A percentile compares a stretch with the other conserved stretches of the same genome.
Evolutionary conservation across 2,329 filamentous ascomycete genomes (phyloP).

Genomic region (Sporothrix pallida): DNA sequence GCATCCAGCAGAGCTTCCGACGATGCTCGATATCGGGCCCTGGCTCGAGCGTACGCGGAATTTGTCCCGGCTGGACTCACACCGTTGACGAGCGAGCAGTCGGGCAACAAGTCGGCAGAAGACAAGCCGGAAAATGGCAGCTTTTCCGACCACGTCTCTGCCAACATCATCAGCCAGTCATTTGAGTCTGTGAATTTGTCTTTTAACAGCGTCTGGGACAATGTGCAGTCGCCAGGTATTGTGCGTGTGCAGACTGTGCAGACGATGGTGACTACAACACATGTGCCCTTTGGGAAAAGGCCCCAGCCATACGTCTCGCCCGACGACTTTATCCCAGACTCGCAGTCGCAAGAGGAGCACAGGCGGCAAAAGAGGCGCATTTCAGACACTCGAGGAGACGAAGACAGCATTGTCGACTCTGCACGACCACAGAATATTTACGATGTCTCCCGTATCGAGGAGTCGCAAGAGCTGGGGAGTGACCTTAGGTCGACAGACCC

Average conservation of each 20-base stretch:
- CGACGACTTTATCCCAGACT: conserved; percentile 56
- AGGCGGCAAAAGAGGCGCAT: background rate
- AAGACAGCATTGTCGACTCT: background rate
- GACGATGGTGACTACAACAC: conserved; percentile 42
- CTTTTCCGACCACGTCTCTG: background rate
- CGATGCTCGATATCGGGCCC: conserved; percentile 56
- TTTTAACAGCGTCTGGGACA: conserved; percentile 44
- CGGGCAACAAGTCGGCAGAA: too few relatives aligned
- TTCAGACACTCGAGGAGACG: background rate
- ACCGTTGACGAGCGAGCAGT: conserved; percentile 40
- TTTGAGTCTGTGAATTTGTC: conserved; percentile 42
- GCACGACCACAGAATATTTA: background rate
- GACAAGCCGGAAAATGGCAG: too few relatives aligned
- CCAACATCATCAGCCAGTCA: background rate
- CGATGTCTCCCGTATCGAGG: background rate
- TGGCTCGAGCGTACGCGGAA: conserved; percentile 58
- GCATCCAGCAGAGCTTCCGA: conserved; percentile 57
- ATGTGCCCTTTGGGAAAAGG: conserved; percentile 43
- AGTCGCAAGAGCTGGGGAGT: background rate
- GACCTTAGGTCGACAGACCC: background rate
- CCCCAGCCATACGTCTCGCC: conserved; percentile 31
- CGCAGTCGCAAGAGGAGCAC: conserved; percentile 50
- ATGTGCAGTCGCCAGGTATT: conserved; percentile 41
- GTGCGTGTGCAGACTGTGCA: conserved; percentile 50
- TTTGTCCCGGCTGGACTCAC: conserved; percentile 43